These are phyloP conservation scores for Plasmodium yoelii DNA, from an alignment of 169 alveolate species.

Conservation along the genomic window DNA sequence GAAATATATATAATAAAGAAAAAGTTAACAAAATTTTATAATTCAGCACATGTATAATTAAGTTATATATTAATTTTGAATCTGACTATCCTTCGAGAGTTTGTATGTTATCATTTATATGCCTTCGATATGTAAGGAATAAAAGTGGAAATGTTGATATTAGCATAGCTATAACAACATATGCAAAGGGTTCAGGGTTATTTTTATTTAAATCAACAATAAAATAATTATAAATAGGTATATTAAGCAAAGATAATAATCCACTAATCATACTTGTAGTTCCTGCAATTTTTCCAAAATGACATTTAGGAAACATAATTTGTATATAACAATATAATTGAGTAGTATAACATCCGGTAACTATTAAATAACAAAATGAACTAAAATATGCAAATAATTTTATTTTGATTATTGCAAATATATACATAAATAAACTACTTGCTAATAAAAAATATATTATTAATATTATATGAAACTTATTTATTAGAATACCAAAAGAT, in stretches of 20 bases:
- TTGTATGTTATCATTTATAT: background rate
- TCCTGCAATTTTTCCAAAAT: constrained; percentile 82
- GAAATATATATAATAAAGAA: too few species aligned
- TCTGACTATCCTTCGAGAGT: too few species aligned
- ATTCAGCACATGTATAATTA: too few species aligned
- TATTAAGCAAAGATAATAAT: constrained; percentile 77
- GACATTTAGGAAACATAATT: constrained; percentile 74
- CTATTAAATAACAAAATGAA: constrained; percentile 73
- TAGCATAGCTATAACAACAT: constrained; percentile 49
- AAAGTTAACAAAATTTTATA: too few species aligned
- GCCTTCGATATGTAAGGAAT: constrained; percentile 19
- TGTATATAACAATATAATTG: constrained; percentile 80
- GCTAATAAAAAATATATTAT: constrained; percentile 59
- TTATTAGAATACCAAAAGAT: constrained; percentile 49
- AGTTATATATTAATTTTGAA: too few species aligned
- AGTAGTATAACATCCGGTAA: constrained; percentile 79
- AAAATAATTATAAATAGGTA: constrained; percentile 72
- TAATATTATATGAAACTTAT: constrained; percentile 23
- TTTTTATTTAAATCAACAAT: constrained; percentile 44
- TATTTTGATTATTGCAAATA: constrained; percentile 52
- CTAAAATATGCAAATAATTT: constrained; percentile 75
- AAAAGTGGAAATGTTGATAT: constrained; percentile 38
- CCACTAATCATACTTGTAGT: constrained; percentile 80
- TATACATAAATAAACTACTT: constrained; percentile 74
- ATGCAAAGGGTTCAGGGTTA: constrained; percentile 53